Evolutionary conservation across 768 basidiomycete genomes (phyloP).

Genomic region (Podaxis carcinomalis): DNA sequence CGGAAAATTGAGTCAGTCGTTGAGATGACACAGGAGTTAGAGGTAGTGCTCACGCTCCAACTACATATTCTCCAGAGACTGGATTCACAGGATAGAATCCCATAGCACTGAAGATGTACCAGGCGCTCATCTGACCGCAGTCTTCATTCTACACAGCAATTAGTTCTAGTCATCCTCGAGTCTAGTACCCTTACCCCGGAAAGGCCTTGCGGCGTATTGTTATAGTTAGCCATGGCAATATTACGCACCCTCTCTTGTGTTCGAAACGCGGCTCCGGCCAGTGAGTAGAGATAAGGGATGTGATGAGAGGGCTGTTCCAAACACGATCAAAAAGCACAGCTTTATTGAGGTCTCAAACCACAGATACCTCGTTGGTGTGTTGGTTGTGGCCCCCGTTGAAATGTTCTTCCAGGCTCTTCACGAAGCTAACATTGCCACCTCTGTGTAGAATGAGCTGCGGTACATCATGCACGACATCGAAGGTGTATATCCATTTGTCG

Average conservation of each 20-base stretch:
- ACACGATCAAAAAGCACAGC: neutral
- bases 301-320: slow-evolving; percentile 68
- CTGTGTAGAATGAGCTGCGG: slow-evolving; percentile 53
- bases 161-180: neutral
- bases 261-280: slow-evolving; percentile 65
- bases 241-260: slow-evolving; percentile 64
- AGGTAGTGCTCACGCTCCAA: slow-evolving; percentile 55
- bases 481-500: slow-evolving; percentile 62
- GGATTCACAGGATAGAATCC: slow-evolving; percentile 88
- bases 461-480: slow-evolving; percentile 73
- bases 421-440: slow-evolving; percentile 66
- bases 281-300: slow-evolving; percentile 75
- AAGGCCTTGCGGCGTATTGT: slow-evolving; percentile 61
- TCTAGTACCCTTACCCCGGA: slow-evolving; percentile 49
- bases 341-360: neutral
- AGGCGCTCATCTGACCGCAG: slow-evolving; percentile 88
- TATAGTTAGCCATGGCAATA: slow-evolving; percentile 61
- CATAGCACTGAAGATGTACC: slow-evolving; percentile 80
- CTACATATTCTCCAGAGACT: slow-evolving; percentile 67
- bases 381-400: slow-evolving; percentile 66
- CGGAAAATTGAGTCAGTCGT: neutral
- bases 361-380: slow-evolving; percentile 68
- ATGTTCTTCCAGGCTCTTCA: slow-evolving; percentile 58
- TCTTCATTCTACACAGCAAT: slow-evolving; percentile 65
- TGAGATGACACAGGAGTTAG: neutral